Evolutionary conservation across 805 yeast species (phyloP).

Genomic region (Lipomyces yamanashiensis): DNA sequence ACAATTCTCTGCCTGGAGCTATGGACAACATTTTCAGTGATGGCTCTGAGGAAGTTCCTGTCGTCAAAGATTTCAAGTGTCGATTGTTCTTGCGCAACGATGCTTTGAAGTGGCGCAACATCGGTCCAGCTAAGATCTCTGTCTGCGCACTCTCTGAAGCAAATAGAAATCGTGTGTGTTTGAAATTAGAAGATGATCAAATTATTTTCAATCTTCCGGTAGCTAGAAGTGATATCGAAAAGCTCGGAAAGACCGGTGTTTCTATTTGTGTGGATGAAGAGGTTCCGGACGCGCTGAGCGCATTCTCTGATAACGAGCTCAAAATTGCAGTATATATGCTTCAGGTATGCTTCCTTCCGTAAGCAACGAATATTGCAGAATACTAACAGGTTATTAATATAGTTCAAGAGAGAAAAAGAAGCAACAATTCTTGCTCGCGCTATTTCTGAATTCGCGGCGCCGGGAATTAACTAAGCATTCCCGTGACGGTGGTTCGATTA

Average conservation of each 20-base stretch:
- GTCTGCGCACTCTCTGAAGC: slow-evolving; percentile 13
- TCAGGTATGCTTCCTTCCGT: slow-evolving; percentile 35
- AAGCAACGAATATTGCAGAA: not conserved
- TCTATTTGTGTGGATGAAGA: slow-evolving; percentile 29
- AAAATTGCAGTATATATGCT: slow-evolving; percentile 39
- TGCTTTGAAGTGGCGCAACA: slow-evolving; percentile 37
- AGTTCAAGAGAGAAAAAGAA: slow-evolving; percentile 40
- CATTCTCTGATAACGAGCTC: slow-evolving; percentile 21
- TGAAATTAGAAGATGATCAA: slow-evolving; percentile 24
- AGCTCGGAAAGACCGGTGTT: slow-evolving; percentile 32
- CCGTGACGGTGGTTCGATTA: no score
- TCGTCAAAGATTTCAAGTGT: slow-evolving; percentile 32
- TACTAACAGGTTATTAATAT: slow-evolving; percentile 4
- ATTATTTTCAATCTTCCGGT: slow-evolving; percentile 28
- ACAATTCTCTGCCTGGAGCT: not conserved
- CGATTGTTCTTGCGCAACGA: slow-evolving; percentile 33
- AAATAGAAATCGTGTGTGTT: slow-evolving; percentile 17
- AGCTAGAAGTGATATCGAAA: slow-evolving; percentile 18
- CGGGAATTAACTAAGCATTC: slow-evolving; percentile 22
- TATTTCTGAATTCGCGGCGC: slow-evolving; percentile 16
- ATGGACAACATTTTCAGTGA: not conserved
- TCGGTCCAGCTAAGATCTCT: slow-evolving; percentile 35
- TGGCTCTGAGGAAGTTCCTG: slow-evolving; percentile 12
- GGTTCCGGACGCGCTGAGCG: slow-evolving; percentile 11
- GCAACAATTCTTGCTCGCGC: slow-evolving; percentile 37